Percentiles rank a stretch among this genome's conserved stretches.
These are phyloP conservation scores for Euclidium syriacum DNA, from an alignment of 345 rosid genomes.

Conservation along the genomic window DNA sequence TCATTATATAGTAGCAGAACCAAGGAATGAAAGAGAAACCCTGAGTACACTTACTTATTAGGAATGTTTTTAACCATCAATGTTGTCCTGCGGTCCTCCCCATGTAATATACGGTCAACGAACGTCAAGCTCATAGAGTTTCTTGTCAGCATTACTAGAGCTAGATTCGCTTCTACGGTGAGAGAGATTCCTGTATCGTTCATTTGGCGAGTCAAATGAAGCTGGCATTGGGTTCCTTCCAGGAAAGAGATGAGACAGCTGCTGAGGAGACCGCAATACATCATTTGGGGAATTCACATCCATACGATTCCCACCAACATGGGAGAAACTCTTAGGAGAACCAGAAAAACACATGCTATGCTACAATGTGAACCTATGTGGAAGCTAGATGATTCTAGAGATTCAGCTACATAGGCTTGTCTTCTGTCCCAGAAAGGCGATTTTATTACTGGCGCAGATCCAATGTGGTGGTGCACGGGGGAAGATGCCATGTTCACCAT, in stretches of 20 bases:
- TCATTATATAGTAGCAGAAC: neutral
- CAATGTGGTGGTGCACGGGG: slow-evolving; percentile 68
- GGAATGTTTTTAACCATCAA: slow-evolving; percentile 98
- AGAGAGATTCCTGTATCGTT: slow-evolving; percentile 59
- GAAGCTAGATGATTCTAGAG: slow-evolving; percentile 67
- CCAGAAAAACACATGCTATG: slow-evolving; percentile 55
- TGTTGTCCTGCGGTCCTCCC: slow-evolving; percentile 83
- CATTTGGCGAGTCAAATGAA: slow-evolving; percentile 68
- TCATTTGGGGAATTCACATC: slow-evolving; percentile 48
- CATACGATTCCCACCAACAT: slow-evolving; percentile 46
- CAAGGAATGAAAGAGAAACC: neutral
- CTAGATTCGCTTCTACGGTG: slow-evolving; percentile 72
- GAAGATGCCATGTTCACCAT: slow-evolving; percentile 55
- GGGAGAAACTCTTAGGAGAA: slow-evolving; percentile 52
- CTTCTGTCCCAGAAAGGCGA: slow-evolving; percentile 79
- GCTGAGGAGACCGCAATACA: slow-evolving; percentile 66
- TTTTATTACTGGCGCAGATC: slow-evolving; percentile 79
- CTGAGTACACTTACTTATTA: slow-evolving; percentile 59
- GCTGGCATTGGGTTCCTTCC: slow-evolving; percentile 56
- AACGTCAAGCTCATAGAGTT: slow-evolving; percentile 83
- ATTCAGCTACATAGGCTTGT: slow-evolving; percentile 61
- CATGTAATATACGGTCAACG: slow-evolving; percentile 66
- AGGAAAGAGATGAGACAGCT: slow-evolving; percentile 62
- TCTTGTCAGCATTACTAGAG: slow-evolving; percentile 70
- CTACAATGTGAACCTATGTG: slow-evolving; percentile 70